These are phyloP conservation scores for Purpureocillium lavendulum DNA, from an alignment of 2,329 filamentous ascomycete genomes.

Conservation along the genomic window DNA sequence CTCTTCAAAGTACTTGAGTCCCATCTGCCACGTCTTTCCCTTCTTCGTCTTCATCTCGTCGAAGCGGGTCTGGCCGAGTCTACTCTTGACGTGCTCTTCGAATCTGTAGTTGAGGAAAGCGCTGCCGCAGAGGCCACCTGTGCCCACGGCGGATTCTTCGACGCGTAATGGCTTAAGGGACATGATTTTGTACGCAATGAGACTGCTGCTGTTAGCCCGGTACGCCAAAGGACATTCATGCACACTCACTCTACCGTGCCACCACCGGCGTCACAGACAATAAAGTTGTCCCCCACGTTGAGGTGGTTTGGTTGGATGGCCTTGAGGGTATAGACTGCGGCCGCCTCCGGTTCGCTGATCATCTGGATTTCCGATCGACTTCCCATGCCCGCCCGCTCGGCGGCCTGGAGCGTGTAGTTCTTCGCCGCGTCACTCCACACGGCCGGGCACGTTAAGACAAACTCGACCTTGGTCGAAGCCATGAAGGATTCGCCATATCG, in stretches of 20 bases:
- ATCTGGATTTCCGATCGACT: constrained; percentile 62
- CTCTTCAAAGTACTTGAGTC: constrained; percentile 71
- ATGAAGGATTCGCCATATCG: constrained; percentile 75
- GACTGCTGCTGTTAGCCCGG: constrained; percentile 25
- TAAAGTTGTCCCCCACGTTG: constrained; percentile 57
- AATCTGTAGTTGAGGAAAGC: constrained; percentile 76
- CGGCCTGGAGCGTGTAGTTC: constrained; percentile 70
- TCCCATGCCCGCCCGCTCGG: constrained; percentile 72
- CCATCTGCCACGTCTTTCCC: constrained; percentile 73
- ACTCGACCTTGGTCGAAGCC: constrained; percentile 66
- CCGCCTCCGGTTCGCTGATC: constrained; percentile 74
- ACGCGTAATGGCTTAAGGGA: constrained; percentile 63
- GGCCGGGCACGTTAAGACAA: constrained; percentile 73
- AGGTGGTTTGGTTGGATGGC: constrained; percentile 70
- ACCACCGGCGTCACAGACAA: constrained; percentile 56
- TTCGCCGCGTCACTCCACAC: constrained; percentile 85
- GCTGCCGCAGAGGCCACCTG: constrained; percentile 68
- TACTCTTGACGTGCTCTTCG: constrained; percentile 63
- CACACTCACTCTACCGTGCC: constrained; percentile 55
- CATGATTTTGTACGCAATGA: constrained; percentile 76
- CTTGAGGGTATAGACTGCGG: constrained; percentile 71
- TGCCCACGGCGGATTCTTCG: constrained; percentile 72
- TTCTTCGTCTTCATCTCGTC: constrained; percentile 72
- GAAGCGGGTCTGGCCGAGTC: constrained; percentile 60
- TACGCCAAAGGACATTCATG: not conserved